Conservation (phyloP, 2,329 filamentous ascomycete genomes). For the Phialemoniopsis sp. region DNA sequence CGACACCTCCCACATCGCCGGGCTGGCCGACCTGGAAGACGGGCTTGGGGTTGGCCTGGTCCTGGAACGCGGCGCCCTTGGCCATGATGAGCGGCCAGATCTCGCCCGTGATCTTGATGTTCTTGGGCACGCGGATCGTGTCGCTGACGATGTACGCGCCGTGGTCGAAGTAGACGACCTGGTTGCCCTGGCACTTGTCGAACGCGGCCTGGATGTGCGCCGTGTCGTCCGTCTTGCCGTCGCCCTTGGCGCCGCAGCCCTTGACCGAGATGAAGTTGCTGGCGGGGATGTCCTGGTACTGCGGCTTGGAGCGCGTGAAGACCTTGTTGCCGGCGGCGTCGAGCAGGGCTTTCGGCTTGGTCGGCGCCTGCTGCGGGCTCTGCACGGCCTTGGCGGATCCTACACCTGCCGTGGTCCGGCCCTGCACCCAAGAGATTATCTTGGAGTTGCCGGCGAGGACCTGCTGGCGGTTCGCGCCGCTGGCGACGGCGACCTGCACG, state of each 20-base stretch:
- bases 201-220: conserved; percentile 76
- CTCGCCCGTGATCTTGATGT: conserved; percentile 85
- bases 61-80: conserved; percentile 67
- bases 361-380: conserved; percentile 45
- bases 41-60: conserved; percentile 72
- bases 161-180: conserved; percentile 72
- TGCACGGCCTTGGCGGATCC: conserved; percentile 52
- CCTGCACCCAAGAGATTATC: conserved; percentile 74
- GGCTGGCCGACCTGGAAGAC: conserved; percentile 79
- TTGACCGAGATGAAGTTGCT: conserved; percentile 80
- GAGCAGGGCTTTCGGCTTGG: conserved; percentile 66
- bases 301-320: conserved; percentile 83
- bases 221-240: conserved; percentile 85
- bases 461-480: conserved; percentile 46
- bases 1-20: conserved; percentile 74
- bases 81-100: conserved; percentile 90
- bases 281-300: conserved; percentile 69
- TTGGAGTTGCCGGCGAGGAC: conserved; percentile 68
- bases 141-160: conserved; percentile 68
- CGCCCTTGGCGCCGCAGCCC: conserved; percentile 76
- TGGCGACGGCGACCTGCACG: conserved; percentile 62
- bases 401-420: conserved; percentile 60
- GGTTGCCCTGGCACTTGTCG: conserved; percentile 57
- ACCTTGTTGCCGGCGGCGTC: conserved; percentile 57
- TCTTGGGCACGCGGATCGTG: conserved; percentile 69